A percentile compares a stretch with the other conserved stretches of the same genome.
Conservation (phyloP, 1,284 basidiomycete genomes). For the Leccinum glutinopallens region DNA sequence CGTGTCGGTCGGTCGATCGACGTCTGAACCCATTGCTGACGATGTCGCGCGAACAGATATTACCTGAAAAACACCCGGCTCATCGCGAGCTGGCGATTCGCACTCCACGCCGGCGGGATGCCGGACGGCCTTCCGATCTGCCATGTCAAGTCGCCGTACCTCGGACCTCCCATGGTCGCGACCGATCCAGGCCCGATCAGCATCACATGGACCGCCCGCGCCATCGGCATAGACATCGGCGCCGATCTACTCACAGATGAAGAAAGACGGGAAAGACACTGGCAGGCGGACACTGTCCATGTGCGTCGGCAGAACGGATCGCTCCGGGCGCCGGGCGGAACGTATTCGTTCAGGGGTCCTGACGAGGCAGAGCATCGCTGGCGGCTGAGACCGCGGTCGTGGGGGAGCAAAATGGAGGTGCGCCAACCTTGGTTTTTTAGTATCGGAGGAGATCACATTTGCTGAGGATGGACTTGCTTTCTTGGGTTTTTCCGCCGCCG, state of each 20-base stretch:
- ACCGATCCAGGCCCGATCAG: slow-evolving; percentile 23
- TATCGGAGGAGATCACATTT: not conserved
- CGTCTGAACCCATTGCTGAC: too few relatives aligned
- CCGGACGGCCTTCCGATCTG: slow-evolving; percentile 27
- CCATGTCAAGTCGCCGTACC: slow-evolving; percentile 32
- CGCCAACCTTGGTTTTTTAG: slow-evolving; percentile 2
- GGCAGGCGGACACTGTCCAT: slow-evolving; percentile 6
- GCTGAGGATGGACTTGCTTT: not conserved
- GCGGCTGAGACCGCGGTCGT: slow-evolving; percentile 18
- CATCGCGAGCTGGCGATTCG: slow-evolving; percentile 25
- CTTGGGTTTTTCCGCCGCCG: not conserved
- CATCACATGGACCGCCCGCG: slow-evolving; percentile 18
- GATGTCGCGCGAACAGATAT: slow-evolving; percentile 27
- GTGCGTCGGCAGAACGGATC: slow-evolving; percentile 17
- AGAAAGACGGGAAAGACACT: not conserved
- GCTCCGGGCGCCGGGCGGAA: slow-evolving; percentile 7
- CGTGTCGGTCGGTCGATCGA: not conserved
- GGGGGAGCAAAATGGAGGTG: slow-evolving; percentile 27
- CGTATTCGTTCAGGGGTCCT: slow-evolving; percentile 26
- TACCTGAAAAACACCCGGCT: slow-evolving; percentile 26
- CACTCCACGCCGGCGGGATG: slow-evolving; percentile 23
- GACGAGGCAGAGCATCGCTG: slow-evolving; percentile 33
- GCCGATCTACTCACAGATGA: not conserved
- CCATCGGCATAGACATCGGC: not conserved
- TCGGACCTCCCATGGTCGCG: slow-evolving; percentile 24